Percentiles rank a stretch among this genome's conserved stretches.
phyloP scores from a whole-genome alignment of 495 filamentous ascomycete genomes.

The Platismatia glauca region DNA sequence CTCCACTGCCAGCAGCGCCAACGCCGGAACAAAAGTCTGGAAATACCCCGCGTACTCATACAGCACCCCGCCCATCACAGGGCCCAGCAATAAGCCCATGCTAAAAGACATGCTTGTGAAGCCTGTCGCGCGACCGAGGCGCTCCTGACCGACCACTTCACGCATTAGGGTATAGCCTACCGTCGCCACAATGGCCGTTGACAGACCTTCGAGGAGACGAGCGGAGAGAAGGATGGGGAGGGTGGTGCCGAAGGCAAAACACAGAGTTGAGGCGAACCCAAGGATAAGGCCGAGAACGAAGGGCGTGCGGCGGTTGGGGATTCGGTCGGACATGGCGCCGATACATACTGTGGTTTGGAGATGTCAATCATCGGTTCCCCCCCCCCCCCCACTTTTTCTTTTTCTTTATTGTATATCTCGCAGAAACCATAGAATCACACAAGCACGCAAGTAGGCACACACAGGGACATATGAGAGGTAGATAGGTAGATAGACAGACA shows the following conservation, averaged over 20 bases:
- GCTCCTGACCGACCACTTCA: slow-evolving; percentile 38
- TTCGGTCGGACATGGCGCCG: slow-evolving; percentile 39
- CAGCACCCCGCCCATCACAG: slow-evolving; percentile 3
- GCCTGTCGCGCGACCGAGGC: slow-evolving; percentile 32
- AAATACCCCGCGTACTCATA: slow-evolving; percentile 14
- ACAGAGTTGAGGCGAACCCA: slow-evolving; percentile 34
- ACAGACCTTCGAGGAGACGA: slow-evolving; percentile 43
- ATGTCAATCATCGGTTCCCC: not conserved
- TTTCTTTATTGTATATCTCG: not conserved
- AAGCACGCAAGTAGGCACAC: too few relatives aligned
- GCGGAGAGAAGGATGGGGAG: slow-evolving; percentile 38
- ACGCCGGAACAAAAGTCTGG: slow-evolving; percentile 1
- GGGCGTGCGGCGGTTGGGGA: slow-evolving; percentile 36
- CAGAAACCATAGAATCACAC: too few relatives aligned
- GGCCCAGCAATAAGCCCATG: slow-evolving; percentile 9
- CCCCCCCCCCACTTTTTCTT: too few relatives aligned
- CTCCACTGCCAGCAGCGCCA: not conserved
- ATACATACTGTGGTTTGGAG: not conserved
- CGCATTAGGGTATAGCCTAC: slow-evolving; percentile 37
- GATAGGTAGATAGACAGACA: too few relatives aligned
- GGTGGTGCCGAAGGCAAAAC: slow-evolving; percentile 35
- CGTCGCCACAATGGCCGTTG: slow-evolving; percentile 41
- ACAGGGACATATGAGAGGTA: too few relatives aligned
- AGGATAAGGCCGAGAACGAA: slow-evolving; percentile 40
- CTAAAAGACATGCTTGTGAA: slow-evolving; percentile 7